A percentile compares a stretch with the other conserved stretches of the same genome.
phyloP scores from a whole-genome alignment of 805 yeast species.

The Suhomyces xylopsoci region DNA sequence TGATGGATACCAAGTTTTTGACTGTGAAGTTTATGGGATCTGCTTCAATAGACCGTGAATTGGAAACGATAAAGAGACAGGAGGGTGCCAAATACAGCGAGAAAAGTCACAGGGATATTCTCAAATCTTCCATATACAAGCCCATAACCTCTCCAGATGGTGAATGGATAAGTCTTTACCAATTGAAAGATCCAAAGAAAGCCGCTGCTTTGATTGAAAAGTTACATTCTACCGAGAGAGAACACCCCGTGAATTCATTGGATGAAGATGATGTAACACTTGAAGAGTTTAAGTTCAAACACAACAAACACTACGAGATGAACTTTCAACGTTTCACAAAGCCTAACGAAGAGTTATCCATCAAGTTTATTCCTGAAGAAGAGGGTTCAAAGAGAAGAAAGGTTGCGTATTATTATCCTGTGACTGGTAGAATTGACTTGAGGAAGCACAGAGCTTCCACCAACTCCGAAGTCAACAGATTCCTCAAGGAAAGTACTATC shows the following conservation, averaged over 20 bases:
- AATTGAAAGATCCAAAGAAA: constrained; percentile 22
- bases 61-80: constrained; percentile 26
- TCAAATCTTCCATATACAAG: constrained; percentile 64
- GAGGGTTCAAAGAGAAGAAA: constrained; percentile 37
- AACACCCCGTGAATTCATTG: constrained; percentile 38
- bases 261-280: constrained; percentile 44
- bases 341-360: constrained; percentile 62
- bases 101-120: constrained; percentile 32
- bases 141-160: constrained; percentile 72
- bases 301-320: constrained; percentile 79
- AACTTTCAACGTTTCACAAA: constrained; percentile 45
- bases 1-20: constrained; percentile 75
- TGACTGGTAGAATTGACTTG: constrained; percentile 72
- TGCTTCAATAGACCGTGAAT: constrained; percentile 46
- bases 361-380: constrained; percentile 48
- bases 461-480: constrained; percentile 49
- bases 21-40: constrained; percentile 61
- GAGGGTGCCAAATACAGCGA: constrained; percentile 27
- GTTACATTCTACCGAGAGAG: constrained; percentile 41
- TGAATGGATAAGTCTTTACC: constrained; percentile 65
- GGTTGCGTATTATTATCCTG: constrained; percentile 73
- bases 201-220: constrained; percentile 22
- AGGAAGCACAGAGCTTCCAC: constrained; percentile 79
- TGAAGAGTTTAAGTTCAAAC: constrained; percentile 53
- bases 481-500: constrained; percentile 53